A percentile compares a stretch with the other conserved stretches of the same genome.
Evolutionary conservation across 2,329 filamentous ascomycete genomes (phyloP).

Genomic region (Thermomyces lanuginosus): DNA sequence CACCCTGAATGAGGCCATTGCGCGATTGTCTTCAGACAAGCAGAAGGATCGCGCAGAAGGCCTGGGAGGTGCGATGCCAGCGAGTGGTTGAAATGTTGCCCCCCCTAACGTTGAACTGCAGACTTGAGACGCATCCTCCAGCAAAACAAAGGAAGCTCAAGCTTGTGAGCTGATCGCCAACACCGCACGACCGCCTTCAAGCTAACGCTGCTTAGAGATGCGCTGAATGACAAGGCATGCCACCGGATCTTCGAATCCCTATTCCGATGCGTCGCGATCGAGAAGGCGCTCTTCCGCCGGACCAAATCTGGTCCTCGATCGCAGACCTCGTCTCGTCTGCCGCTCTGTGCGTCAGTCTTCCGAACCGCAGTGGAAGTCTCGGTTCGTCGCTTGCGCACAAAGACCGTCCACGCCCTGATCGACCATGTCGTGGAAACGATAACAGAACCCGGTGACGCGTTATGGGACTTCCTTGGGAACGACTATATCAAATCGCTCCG

Average conservation of each 20-base stretch:
- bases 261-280: conserved; percentile 54
- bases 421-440: conserved; percentile 68
- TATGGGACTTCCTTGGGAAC: conserved; percentile 52
- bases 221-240: conserved; percentile 59
- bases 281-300: conserved; percentile 49
- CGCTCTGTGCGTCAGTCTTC: conserved; percentile 53
- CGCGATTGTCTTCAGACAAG: conserved; percentile 27
- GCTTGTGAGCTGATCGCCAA: conserved; percentile 22
- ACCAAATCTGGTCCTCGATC: conserved; percentile 37
- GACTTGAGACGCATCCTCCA: conserved; percentile 41
- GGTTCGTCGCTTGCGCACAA: conserved; percentile 50
- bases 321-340: conserved; percentile 41
- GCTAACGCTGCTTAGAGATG: conserved; percentile 17
- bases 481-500: conserved; percentile 67
- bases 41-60: conserved; percentile 34
- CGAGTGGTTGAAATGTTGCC: conserved; percentile 4
- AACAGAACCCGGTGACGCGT: conserved; percentile 42
- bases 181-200: too few species aligned
- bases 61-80: conserved; percentile 27
- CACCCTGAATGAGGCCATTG: conserved; percentile 26
- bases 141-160: conserved; percentile 31
- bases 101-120: conserved; percentile 13
- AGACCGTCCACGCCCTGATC: conserved; percentile 62
- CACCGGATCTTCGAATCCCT: conserved; percentile 67
- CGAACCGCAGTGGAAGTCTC: conserved; percentile 57